phyloP scores from a whole-genome alignment of 768 basidiomycete genomes.

The Trametes cinnabarina region DNA sequence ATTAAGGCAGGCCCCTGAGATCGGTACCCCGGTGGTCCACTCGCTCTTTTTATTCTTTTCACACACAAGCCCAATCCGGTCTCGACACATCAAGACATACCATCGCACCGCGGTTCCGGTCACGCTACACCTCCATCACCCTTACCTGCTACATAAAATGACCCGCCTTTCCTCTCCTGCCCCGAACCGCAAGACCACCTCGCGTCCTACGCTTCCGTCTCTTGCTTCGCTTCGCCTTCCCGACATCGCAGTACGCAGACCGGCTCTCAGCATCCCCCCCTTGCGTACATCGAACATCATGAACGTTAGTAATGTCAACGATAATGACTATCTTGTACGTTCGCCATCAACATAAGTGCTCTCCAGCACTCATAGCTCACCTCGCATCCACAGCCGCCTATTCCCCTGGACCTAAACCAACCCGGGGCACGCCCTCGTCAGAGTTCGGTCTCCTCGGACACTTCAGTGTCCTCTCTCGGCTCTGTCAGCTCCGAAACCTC shows the following conservation, averaged over 20 bases:
- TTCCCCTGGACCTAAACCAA: slow-evolving; percentile 32
- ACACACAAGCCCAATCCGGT: slow-evolving; percentile 1
- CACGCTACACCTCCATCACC: slow-evolving; percentile 7
- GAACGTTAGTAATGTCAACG: slow-evolving; percentile 7
- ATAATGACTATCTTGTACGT: slow-evolving; percentile 17
- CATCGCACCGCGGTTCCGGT: not conserved
- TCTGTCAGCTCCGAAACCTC: slow-evolving; percentile 1
- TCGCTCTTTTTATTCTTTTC: slow-evolving; percentile 22
- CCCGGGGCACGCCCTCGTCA: slow-evolving; percentile 34
- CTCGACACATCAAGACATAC: slow-evolving; percentile 8
- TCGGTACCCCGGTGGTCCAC: slow-evolving; percentile 30
- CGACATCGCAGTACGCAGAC: slow-evolving; percentile 12
- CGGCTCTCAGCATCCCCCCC: not conserved
- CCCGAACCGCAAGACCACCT: slow-evolving; percentile 18
- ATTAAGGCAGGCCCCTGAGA: slow-evolving; percentile 30
- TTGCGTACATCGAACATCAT: slow-evolving; percentile 1
- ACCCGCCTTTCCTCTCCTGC: slow-evolving; percentile 5
- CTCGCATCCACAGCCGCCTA: not conserved
- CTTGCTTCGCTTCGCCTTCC: slow-evolving; percentile 48
- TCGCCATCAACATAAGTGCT: not conserved
- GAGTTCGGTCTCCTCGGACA: slow-evolving; percentile 6
- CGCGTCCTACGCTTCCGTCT: slow-evolving; percentile 54
- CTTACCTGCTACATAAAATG: slow-evolving; percentile 13
- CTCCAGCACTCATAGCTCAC: too few species aligned
- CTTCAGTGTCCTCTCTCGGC: slow-evolving; percentile 1